Evolutionary conservation across 768 basidiomycete genomes (phyloP).

Genomic region (Ephemerocybe angulata): DNA sequence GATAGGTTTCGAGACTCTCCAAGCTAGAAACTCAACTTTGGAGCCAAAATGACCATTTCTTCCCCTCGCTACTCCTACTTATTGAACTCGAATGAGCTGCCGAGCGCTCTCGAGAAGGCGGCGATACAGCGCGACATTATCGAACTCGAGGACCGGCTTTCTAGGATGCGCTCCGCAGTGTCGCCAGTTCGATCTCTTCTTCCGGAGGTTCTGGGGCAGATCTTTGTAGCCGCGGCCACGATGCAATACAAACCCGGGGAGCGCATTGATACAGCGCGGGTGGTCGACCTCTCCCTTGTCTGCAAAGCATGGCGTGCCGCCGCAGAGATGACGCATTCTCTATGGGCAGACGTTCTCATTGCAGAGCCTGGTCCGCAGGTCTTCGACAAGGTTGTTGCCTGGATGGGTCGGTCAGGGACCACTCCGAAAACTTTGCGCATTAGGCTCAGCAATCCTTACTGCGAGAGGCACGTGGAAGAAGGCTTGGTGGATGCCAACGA

Average conservation of each 20-base stretch:
- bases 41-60: not conserved
- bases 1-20: too few species aligned
- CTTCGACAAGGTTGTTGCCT: not conserved
- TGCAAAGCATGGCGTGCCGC: not conserved
- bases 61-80: not conserved
- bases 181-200: too few species aligned
- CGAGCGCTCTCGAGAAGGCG: not conserved
- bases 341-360: not conserved
- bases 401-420: not conserved
- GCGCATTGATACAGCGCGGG: not conserved
- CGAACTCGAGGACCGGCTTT: not conserved
- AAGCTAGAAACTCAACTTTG: too few species aligned
- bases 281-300: not conserved
- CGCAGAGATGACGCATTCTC: not conserved
- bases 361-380: too few species aligned
- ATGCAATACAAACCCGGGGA: not conserved
- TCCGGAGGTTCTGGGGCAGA: not conserved
- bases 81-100: not conserved
- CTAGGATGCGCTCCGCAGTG: too few species aligned
- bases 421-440: not conserved
- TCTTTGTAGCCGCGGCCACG: not conserved
- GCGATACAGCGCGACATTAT: not conserved
- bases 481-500: not conserved
- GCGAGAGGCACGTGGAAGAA: not conserved
- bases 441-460: not conserved